These are phyloP conservation scores for Pholiota microspora DNA, from an alignment of 768 basidiomycete species.

Conservation along the genomic window DNA sequence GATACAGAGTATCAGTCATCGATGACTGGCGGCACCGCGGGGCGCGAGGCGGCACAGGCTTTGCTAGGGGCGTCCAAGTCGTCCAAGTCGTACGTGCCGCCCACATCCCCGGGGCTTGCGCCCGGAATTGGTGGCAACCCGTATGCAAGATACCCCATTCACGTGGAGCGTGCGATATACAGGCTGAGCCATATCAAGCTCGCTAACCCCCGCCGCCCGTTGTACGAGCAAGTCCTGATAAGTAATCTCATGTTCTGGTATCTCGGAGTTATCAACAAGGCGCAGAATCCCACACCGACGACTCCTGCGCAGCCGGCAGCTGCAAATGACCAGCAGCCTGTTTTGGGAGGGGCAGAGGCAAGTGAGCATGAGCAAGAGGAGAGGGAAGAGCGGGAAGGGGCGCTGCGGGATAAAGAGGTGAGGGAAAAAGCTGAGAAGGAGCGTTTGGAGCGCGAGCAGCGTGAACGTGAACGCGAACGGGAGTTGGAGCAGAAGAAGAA, in stretches of 20 bases:
- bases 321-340: conserved; percentile 19
- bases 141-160: conserved; percentile 90
- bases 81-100: conserved; percentile 61
- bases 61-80: conserved; percentile 83
- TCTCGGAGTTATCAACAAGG: conserved; percentile 94
- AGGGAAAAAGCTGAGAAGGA: conserved; percentile 44
- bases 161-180: conserved; percentile 98
- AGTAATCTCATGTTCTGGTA: conserved; percentile 99
- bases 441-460: conserved; percentile 42
- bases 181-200: conserved; percentile 97
- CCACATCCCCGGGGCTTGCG: conserved; percentile 56
- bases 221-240: conserved; percentile 95
- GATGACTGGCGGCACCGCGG: conserved; percentile 44
- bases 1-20: conserved; percentile 46
- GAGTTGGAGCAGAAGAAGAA: conserved; percentile 59
- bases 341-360: conserved; percentile 35
- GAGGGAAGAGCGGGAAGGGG: conserved; percentile 45
- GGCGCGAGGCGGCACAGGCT: conserved; percentile 84
- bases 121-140: conserved; percentile 41
- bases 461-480: conserved; percentile 20
- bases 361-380: conserved; percentile 32
- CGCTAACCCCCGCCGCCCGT: conserved; percentile 92
- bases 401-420: neutral
- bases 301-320: conserved; percentile 25
- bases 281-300: conserved; percentile 48